Base-by-base conservation (phyloP, 768 basidiomycete species). In the Podaxis sp. region DNA sequence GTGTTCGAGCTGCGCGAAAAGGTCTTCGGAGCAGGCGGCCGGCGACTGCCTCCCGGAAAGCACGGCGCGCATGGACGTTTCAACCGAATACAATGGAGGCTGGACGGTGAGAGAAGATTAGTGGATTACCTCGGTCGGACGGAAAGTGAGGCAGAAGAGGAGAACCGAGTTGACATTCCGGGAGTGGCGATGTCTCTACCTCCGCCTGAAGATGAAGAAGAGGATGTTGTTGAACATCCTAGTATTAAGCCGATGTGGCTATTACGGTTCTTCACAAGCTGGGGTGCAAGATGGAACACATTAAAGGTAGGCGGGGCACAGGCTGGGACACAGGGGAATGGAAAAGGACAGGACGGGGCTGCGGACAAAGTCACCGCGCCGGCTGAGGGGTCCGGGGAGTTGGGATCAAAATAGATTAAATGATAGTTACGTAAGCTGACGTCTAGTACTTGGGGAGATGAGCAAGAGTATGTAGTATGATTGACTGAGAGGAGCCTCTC, bases 71-170 rank as follows among this genome's bases (percentile, higher is more conserved):
- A 85, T 66, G 85, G 85, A 50, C 72, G 74, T 60, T 89, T 84
- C 71, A 86, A 85, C 67, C 80, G 86, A 8, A 70, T 88, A 68
- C 89, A 92, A 71, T 86, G 88, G 86, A 85, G 84, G 63, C 73
- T 91, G 47, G 87, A 88, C 66, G 89, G 89, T 13, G 68, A 72
- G 50, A 80, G 83, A 71, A 75, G 84, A 49, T 71, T 88, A 1
- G 90, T 93, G 49, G 90, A 93, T 72, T 73, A 76, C 43, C 68
- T 85, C 46, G 91, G 91, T 17, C 77, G 90, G 51, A 92, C 89
- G 58, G 89, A 90, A 74, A 85, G 84, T 65, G 91, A 93, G 73
- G 90, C 80, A 22, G 88, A 88, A 68, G 90, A 93, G 67, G 91
- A 93, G 71, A 75, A 73, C 37, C 74, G 66, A 56, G 75, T 77